phyloP scores from a whole-genome alignment of 148 eudicot species.

The Amaranthus cruentus region DNA sequence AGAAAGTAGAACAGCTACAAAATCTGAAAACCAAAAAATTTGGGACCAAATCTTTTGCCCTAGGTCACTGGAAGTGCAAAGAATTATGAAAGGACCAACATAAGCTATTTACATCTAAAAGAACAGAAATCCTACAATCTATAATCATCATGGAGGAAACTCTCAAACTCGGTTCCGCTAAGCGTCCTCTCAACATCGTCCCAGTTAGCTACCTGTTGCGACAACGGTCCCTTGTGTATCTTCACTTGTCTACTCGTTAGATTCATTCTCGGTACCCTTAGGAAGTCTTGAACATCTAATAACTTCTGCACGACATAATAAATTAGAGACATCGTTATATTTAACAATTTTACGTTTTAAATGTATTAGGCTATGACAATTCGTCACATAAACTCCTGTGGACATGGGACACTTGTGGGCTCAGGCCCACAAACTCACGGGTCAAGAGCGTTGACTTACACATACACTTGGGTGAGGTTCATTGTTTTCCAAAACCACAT shows the following conservation, averaged over 20 bases:
- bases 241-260: slow-evolving; percentile 74
- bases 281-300: slow-evolving; percentile 72
- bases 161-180: slow-evolving; percentile 66
- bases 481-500: no score
- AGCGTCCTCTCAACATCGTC: slow-evolving; percentile 57
- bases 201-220: slow-evolving; percentile 78
- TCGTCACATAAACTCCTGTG: no score
- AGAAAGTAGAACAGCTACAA: neutral
- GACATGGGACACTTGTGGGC: no score
- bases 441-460: no score
- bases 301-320: slow-evolving; percentile 33
- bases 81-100: neutral
- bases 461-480: no score
- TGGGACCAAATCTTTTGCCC: slow-evolving; percentile 17
- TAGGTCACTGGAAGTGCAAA: neutral
- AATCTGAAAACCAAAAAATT: slow-evolving; percentile 1
- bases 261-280: slow-evolving; percentile 55
- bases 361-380: no score
- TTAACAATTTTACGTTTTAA: no score
- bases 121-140: slow-evolving; percentile 30
- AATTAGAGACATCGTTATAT: neutral
- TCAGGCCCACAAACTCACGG: no score
- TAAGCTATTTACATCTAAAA: slow-evolving; percentile 34
- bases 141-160: slow-evolving; percentile 53
- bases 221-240: slow-evolving; percentile 74